phyloP scores from a whole-genome alignment of 2,329 filamentous ascomycete genomes.

The Ilyonectria sp. region DNA sequence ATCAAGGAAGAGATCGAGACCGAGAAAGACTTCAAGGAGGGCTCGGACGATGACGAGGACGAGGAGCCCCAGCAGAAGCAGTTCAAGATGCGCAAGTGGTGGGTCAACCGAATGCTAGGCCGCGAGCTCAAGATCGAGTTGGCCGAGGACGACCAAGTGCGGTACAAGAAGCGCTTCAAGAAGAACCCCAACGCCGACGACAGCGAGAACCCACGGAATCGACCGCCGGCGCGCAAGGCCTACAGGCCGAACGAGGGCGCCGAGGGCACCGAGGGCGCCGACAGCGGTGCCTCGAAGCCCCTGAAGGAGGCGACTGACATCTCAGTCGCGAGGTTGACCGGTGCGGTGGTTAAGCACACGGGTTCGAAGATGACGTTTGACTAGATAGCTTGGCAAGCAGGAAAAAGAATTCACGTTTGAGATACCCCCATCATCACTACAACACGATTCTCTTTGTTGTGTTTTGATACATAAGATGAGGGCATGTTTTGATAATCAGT shows the following conservation, averaged over 20 bases:
- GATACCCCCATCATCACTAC: constrained; percentile 38
- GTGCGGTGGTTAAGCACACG: constrained; percentile 82
- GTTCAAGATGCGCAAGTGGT: constrained; percentile 79
- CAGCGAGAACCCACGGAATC: constrained; percentile 45
- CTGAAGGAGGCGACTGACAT: constrained; percentile 63
- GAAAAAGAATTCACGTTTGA: constrained; percentile 39
- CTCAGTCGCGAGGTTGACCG: constrained; percentile 76
- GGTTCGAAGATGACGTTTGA: constrained; percentile 91
- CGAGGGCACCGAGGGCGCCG: constrained; percentile 51
- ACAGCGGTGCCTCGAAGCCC: constrained; percentile 47
- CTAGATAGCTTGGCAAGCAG: constrained; percentile 53
- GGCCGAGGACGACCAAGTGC: constrained; percentile 88
- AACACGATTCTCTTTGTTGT: neutral
- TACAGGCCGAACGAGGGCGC: constrained; percentile 46
- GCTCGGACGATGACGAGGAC: constrained; percentile 60
- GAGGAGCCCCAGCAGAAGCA: constrained; percentile 61
- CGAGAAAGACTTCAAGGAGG: constrained; percentile 72
- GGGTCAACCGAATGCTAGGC: constrained; percentile 87
- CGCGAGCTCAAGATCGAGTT: constrained; percentile 90
- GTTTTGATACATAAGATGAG: neutral
- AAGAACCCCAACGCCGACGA: constrained; percentile 48
- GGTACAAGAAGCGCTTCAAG: constrained; percentile 92
- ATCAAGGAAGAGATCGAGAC: constrained; percentile 77
- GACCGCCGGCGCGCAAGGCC: constrained; percentile 55
- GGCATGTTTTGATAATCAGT: neutral